These are phyloP conservation scores for Leccinellum rugosiceps DNA, from an alignment of 768 basidiomycete genomes.

Conservation along the genomic window DNA sequence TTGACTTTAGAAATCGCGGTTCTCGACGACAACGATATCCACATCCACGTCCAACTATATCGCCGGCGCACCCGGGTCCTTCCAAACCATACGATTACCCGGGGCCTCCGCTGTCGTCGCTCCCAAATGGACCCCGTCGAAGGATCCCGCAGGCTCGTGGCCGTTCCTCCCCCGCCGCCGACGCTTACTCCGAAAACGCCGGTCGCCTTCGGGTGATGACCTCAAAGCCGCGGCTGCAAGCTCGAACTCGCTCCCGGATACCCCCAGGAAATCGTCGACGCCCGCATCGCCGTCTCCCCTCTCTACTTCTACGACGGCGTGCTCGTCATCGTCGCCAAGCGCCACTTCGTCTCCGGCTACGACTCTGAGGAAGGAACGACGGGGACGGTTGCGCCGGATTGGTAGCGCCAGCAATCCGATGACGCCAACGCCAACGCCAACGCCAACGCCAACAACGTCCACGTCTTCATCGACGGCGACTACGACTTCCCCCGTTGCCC, in stretches of 20 bases:
- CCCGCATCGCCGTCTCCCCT: conserved; percentile 7
- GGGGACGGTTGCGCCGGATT: conserved; percentile 4
- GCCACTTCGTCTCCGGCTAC: neutral
- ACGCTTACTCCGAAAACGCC: conserved; percentile 29
- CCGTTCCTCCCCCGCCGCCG: conserved; percentile 25
- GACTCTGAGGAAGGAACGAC: neutral
- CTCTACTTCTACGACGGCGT: neutral
- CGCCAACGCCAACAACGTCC: neutral
- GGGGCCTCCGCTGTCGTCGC: neutral
- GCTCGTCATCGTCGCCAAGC: neutral
- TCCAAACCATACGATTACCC: neutral
- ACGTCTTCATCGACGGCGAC: neutral
- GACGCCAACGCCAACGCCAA: neutral
- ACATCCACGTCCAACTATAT: conserved; percentile 34
- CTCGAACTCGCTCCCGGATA: conserved; percentile 6
- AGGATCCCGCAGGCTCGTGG: conserved; percentile 17
- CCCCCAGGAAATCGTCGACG: conserved; percentile 10
- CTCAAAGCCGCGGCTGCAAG: neutral
- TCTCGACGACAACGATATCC: conserved; percentile 34
- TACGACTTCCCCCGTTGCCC: conserved; percentile 2
- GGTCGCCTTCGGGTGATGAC: conserved; percentile 12
- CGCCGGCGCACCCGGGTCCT: conserved; percentile 5
- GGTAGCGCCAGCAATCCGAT: neutral
- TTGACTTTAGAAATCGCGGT: conserved; percentile 29
- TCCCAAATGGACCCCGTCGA: conserved; percentile 2